These are phyloP conservation scores for Angophora floribunda DNA, from an alignment of 345 rosid species.

Conservation along the genomic window DNA sequence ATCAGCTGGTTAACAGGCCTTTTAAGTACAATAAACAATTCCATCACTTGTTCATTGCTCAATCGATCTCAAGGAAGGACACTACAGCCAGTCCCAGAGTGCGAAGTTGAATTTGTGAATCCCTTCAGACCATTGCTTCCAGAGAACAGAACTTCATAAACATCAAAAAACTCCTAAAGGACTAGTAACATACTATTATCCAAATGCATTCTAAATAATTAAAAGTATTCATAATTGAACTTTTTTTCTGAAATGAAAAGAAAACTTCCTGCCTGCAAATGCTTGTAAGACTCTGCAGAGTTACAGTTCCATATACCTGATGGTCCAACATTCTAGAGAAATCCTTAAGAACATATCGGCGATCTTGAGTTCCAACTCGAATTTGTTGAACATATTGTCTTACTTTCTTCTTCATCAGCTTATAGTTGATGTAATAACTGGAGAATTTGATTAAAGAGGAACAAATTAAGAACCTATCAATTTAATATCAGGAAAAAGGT, in stretches of 20 bases:
- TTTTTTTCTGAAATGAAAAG: background rate
- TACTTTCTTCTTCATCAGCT: slow-evolving; percentile 93
- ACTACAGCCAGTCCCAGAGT: background rate
- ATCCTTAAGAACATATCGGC: slow-evolving; percentile 85
- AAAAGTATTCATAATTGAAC: background rate
- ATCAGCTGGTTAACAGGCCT: background rate
- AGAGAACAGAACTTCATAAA: background rate
- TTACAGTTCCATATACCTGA: slow-evolving; percentile 37
- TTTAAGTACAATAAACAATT: background rate
- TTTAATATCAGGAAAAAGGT: background rate
- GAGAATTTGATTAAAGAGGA: background rate
- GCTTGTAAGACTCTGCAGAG: background rate
- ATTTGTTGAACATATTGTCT: slow-evolving; percentile 77
- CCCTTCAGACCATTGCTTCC: background rate
- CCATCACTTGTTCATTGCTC: background rate
- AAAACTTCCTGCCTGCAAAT: background rate
- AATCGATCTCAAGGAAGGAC: background rate
- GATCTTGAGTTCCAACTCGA: slow-evolving; percentile 62
- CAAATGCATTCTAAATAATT: background rate
- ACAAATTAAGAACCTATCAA: background rate
- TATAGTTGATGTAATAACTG: slow-evolving; percentile 94
- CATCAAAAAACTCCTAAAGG: background rate
- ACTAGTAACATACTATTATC: background rate
- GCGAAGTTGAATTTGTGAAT: background rate
- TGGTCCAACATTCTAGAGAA: slow-evolving; percentile 93